Evolutionary conservation across 2,329 filamentous ascomycete genomes (phyloP).

Genomic region (Nakataea oryzae): DNA sequence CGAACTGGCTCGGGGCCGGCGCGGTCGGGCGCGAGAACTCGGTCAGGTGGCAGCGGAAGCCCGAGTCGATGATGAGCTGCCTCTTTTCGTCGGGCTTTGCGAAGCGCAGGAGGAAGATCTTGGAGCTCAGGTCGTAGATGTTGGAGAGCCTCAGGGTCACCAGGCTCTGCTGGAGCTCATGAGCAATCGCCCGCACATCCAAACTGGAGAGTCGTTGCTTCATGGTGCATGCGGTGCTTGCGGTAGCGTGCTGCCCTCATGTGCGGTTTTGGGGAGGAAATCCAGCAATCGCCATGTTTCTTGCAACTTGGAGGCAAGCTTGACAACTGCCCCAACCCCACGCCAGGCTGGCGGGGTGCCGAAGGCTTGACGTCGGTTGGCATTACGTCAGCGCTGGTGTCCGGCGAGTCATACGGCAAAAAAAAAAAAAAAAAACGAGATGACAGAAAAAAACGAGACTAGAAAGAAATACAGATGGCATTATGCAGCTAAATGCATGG

Average conservation of each 20-base stretch:
- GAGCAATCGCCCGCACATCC: conserved; percentile 74
- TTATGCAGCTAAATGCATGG: too few species aligned
- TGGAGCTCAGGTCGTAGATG: conserved; percentile 90
- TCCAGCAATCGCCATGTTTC: neutral
- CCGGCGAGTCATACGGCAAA: neutral
- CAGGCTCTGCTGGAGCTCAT: conserved; percentile 75
- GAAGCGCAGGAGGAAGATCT: conserved; percentile 93
- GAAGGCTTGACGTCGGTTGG: too few species aligned
- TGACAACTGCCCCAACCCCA: neutral
- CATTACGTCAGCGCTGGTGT: neutral
- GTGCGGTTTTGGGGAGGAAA: neutral
- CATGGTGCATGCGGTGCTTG: conserved; percentile 26
- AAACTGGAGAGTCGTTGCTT: conserved; percentile 49
- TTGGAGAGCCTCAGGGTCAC: conserved; percentile 77
- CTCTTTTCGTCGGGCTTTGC: conserved; percentile 81
- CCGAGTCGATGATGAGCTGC: conserved; percentile 86
- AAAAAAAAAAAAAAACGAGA: neutral
- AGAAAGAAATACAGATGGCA: neutral
- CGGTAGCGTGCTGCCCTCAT: neutral
- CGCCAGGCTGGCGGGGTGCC: neutral
- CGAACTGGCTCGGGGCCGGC: conserved; percentile 68
- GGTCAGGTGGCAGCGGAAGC: conserved; percentile 91
- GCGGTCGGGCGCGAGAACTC: conserved; percentile 82
- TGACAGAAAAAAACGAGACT: neutral
- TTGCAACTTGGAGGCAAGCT: neutral